Evolutionary conservation across 1,139 yeast genomes (phyloP), one percentile per base, ranked within the genome.

Genomic region (Zygosaccharomyces sapae): DNA sequence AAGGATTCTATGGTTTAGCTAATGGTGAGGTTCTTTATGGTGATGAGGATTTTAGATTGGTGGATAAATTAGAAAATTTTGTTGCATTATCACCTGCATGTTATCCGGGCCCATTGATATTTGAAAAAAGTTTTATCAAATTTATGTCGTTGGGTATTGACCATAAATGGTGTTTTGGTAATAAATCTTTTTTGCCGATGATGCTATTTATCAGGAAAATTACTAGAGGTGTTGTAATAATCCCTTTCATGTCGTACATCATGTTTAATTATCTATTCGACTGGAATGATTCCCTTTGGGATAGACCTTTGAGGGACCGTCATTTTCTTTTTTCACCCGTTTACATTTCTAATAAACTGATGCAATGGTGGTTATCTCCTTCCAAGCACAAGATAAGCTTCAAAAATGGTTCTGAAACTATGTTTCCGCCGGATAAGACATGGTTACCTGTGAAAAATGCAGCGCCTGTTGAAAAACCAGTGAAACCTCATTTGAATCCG

Each of bases 281-380:
- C 39, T 92, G 97, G 97, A 79, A 76, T 57, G 94, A 87, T 54
- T 66, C 67, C 5, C 72, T 85, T 41, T 92, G 97, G 96, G 83
- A 88, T 61, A 70, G 69, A 20, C 71, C 75, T 27, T 70, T 86
- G 29, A 73, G 90, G 61, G 78, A 79, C 52, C 72, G 89, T 42
- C 90, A 86, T 68, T 86, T 90, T 56, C 67, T 88, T 9, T 89
- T 86, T 65, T 85, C 94, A n/a, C 96, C 96, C 0, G 85, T 86
- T 4, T 85, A 79, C 62, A 85, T 88, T 8, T 83, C 94, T 24
- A 74, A 88, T 2, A 80, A 81, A 56, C 72, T 87, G 53, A 88
- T 92, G 95, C 75, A 77, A 45, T 92, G 97, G 96, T 92, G 97
- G 97, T 70, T 83, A 8, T 75, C 65, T 40, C 51, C 58, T 2